Base-by-base conservation (phyloP, 768 basidiomycete species). In the Dentipellis sp. region DNA sequence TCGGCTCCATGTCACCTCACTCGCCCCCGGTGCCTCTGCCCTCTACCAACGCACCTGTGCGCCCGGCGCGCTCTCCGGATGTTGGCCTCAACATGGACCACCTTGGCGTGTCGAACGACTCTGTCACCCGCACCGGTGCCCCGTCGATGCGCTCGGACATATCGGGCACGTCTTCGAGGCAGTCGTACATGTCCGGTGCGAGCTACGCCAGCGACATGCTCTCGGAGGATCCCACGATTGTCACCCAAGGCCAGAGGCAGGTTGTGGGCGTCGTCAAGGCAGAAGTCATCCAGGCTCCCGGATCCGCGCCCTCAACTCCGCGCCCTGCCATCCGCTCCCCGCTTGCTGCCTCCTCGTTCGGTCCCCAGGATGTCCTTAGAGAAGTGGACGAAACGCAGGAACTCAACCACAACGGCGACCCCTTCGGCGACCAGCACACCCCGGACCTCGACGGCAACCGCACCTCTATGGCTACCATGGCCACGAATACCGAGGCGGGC, bases 201-300 rank as follows among this genome's bases (percentile, higher is more conserved):
- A 89, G 85, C 64, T 88, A 78, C 65, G 77, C 84, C 14, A 90
- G 86, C 64, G 89, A 91, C 62, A 78, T 91, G 71, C 72, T 91
- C 58, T 82, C 84, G 63, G 89, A 91, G 66, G 82, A 86, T 1
- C 88, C 89, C 21, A 83, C 86, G 73, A 91, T 91, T 62, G 80
- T 91, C 59, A 88, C 86, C 0, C 81, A 86, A 73, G 77, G 49
- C 79, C 88, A 63, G 77, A 67, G 86, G 50, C 84, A 88, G 62
- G 85, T 90, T 7, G 69, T 88, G 42, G 87, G 87, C 36, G 81
- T 88, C 38, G 83, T 83, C 50, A 88, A 84, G 69, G 87, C 90
- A 34, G 86, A 88, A 66, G 84, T 91, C 36, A 82, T 92, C 58
- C 84, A 77, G 66, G 68, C 10, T 3, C 29, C 48, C 54, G 63